Evolutionary conservation across 169 alveolate genomes (phyloP).

Genomic region (Perkinsus marinus): DNA sequence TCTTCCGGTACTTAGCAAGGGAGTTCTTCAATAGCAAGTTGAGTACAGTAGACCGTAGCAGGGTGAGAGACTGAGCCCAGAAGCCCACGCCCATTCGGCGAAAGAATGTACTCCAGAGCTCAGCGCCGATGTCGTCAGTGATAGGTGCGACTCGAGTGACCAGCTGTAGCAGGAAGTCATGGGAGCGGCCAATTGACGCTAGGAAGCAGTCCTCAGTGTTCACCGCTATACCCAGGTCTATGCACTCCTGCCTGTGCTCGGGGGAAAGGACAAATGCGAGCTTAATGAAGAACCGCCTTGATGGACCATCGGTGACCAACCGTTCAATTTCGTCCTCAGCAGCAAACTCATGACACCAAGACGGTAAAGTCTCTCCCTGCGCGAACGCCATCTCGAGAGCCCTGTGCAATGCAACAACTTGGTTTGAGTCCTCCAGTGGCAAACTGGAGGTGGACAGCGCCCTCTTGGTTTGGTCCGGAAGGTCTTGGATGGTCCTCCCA

Average conservation of each 20-base stretch:
- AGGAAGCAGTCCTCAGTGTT: not conserved
- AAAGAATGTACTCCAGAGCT: not conserved
- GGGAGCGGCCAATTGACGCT: not conserved
- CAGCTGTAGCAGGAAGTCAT: not conserved
- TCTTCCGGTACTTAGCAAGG: not conserved
- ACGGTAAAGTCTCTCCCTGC: not conserved
- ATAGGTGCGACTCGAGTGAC: not conserved
- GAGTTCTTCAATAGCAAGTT: not conserved
- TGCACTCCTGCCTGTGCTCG: not conserved
- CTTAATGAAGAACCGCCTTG: not conserved
- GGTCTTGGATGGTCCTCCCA: not conserved
- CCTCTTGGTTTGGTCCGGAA: not conserved
- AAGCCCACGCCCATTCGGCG: not conserved
- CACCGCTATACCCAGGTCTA: not conserved
- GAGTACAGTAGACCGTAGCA: not conserved
- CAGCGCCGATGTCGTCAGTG: not conserved
- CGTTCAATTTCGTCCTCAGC: not conserved
- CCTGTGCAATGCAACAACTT: not conserved
- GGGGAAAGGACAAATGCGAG: not conserved
- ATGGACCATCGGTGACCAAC: not conserved
- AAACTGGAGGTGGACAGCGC: not conserved
- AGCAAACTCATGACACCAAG: not conserved
- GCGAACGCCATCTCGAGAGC: not conserved
- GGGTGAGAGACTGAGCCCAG: not conserved
- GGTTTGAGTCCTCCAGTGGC: not conserved